Evolutionary conservation across 306 rosid species (phyloP).

Genomic region (Psophocarpus tetragonolobus): DNA sequence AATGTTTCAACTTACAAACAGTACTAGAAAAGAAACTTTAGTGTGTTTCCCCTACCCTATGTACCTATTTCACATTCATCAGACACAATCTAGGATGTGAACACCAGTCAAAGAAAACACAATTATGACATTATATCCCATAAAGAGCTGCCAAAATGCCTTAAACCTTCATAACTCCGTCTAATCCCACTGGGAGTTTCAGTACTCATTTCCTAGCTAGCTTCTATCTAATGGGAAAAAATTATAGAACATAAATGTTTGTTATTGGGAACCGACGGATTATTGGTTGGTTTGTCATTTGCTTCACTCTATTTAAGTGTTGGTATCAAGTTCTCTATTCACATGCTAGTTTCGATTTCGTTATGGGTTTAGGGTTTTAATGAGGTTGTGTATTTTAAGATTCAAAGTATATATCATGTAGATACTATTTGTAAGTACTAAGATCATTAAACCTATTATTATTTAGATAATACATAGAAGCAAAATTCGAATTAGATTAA

Average conservation of each 20-base stretch:
- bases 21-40: no score
- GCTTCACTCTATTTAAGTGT: slow-evolving; percentile 24
- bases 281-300: background rate
- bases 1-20: no score
- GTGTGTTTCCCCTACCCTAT: no score
- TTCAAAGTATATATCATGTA: background rate
- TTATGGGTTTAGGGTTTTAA: no score
- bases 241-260: background rate
- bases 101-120: no score
- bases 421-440: background rate
- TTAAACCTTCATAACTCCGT: slow-evolving; percentile 71
- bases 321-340: background rate
- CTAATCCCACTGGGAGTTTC: slow-evolving; percentile 55
- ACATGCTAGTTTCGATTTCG: no score
- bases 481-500: no score
- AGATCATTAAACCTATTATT: background rate
- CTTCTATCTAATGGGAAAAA: background rate
- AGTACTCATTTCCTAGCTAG: background rate
- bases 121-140: slow-evolving; percentile 71
- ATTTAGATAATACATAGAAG: background rate
- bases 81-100: no score
- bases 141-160: slow-evolving; percentile 68
- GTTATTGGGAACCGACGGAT: slow-evolving; percentile 21
- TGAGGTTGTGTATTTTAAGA: background rate
- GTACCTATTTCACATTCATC: no score